These are phyloP conservation scores for Tuctoria greenei DNA, from an alignment of 176 grass and related monocot species.

Conservation along the genomic window DNA sequence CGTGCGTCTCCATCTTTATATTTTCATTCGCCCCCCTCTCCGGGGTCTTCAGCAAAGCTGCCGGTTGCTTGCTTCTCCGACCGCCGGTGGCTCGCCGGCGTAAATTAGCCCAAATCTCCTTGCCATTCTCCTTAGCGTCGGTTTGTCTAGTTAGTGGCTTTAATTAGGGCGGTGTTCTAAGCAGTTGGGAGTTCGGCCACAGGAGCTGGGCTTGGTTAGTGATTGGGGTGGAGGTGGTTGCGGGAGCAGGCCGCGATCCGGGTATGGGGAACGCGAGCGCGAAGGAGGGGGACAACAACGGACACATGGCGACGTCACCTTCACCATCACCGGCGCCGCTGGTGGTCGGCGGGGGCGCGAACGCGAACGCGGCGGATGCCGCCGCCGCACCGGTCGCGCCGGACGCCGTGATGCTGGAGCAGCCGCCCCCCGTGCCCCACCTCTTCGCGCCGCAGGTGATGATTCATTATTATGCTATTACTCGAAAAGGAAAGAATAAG, in stretches of 20 bases:
- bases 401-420: constrained; percentile 49
- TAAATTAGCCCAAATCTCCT: background rate
- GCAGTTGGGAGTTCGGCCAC: background rate
- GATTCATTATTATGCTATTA: background rate
- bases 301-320: constrained; percentile 34
- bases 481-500: background rate
- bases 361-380: constrained; percentile 7
- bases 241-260: constrained; percentile 8
- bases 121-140: too few relatives aligned
- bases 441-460: constrained; percentile 66
- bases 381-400: background rate
- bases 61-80: constrained; percentile 24
- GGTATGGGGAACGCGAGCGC: constrained; percentile 72
- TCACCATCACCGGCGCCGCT: too few relatives aligned
- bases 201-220: background rate
- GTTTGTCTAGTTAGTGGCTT: too few relatives aligned
- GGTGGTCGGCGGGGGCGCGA: background rate
- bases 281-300: constrained; percentile 63
- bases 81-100: background rate
- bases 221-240: background rate
- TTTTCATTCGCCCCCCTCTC: background rate
- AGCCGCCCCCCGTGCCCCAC: constrained; percentile 49
- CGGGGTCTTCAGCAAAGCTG: constrained; percentile 23
- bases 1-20: constrained; percentile 32
- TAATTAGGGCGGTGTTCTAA: background rate